Evolutionary conservation across 306 rosid species (phyloP), one percentile per base, ranked within the genome.

Genomic region (Purshia tridentata): DNA sequence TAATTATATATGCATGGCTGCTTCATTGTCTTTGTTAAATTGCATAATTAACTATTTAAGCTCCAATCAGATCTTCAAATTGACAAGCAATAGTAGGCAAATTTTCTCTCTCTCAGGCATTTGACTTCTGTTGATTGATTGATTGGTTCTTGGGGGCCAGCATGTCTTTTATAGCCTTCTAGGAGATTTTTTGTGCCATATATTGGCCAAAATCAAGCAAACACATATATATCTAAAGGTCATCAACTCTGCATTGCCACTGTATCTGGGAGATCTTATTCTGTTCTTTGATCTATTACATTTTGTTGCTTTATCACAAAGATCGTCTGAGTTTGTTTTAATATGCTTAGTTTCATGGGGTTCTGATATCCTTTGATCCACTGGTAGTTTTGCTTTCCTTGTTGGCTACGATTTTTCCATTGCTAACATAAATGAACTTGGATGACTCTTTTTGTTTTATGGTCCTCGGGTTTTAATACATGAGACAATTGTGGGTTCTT

Each of bases 221-320:
- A n/a, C n/a, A n/a, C n/a, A n/a, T 13, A 15, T 44, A 18, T 47
- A n/a, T 20, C 4, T 29, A 40, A 50, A 69, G 19, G 16, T 67
- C 42, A 22, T 70, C 42, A 22, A 42, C 54, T 46, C 39, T 72
- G 61, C 60, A n/a, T 72, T 42, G 14, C 8, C 35, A 12, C 8
- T 42, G 14, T 13, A 41, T 22, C 8, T 53, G 53, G 54, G 58
- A 65, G 65, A 74, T 74, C 29, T 22, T 51, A 16, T 58, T 72
- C 20, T 23, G 69, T 15, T 72, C 8, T 12, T 59, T 10, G 20
- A 51, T 69, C 23, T 69, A 20, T 47, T 65, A 8, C 4, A 50
- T 35, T 50, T 35, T 49, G 41, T 29, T 29, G 15, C 46, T 67
- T 15, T 14, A 10, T 6, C 20, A 53, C 58, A 45, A 19, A 16